phyloP scores from a whole-genome alignment of 768 basidiomycete species.

The Boletus sp. region DNA sequence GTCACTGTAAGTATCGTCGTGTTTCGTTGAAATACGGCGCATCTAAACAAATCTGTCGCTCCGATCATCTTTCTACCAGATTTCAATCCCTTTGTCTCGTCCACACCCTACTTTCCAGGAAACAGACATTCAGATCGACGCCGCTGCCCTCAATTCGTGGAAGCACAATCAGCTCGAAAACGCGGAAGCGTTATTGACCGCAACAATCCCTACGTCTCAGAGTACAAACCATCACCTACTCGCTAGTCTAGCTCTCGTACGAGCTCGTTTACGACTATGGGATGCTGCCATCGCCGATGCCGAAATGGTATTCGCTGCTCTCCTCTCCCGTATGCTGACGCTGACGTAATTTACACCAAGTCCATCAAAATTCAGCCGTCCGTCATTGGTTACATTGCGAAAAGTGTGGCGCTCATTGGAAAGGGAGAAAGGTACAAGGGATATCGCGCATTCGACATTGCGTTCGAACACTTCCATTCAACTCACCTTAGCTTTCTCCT shows the following conservation, averaged over 20 bases:
- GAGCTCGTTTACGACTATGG: not conserved
- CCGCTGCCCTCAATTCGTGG: not conserved
- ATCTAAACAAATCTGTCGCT: too few relatives aligned
- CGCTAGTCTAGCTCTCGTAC: constrained; percentile 3
- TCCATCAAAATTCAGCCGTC: constrained; percentile 2
- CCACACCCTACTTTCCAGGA: not conserved
- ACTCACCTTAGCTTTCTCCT: not conserved
- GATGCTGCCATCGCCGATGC: constrained; percentile 2
- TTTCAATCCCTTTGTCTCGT: not conserved
- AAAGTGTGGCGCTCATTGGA: not conserved
- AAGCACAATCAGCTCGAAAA: not conserved
- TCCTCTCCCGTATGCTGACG: not conserved
- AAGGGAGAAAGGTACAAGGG: not conserved
- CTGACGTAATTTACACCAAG: not conserved
- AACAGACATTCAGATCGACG: not conserved
- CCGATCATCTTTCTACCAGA: not conserved
- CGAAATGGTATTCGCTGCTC: not conserved
- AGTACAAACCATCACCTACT: not conserved
- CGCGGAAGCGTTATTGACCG: not conserved
- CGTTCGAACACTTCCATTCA: not conserved
- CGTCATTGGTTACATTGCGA: constrained; percentile 2
- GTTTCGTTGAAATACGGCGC: too few relatives aligned
- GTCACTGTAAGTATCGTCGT: not conserved
- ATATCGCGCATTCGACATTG: not conserved
- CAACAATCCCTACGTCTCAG: not conserved